Evolutionary conservation across 2,329 filamentous ascomycete species (phyloP).

Genomic region (Colletotrichum theobromicola): DNA sequence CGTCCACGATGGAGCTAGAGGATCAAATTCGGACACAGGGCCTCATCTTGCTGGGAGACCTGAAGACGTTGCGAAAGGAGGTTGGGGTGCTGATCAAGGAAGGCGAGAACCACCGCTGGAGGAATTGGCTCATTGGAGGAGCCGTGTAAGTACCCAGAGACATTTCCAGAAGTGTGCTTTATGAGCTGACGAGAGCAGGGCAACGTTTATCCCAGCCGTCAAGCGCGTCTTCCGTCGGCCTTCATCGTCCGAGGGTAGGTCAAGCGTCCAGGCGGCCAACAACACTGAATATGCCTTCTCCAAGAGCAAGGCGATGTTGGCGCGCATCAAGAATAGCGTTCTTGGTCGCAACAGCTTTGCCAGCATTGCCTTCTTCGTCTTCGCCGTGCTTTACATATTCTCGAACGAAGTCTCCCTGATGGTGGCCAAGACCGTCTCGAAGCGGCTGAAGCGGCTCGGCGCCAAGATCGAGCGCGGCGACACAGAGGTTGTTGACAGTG

Average conservation of each 20-base stretch:
- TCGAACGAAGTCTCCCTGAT: slow-evolving; percentile 62
- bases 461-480: slow-evolving; percentile 53
- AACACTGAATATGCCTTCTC: slow-evolving; percentile 64
- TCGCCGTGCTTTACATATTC: slow-evolving; percentile 63
- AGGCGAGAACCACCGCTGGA: slow-evolving; percentile 56
- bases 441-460: slow-evolving; percentile 53
- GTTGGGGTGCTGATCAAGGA: slow-evolving; percentile 47
- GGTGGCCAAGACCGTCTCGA: slow-evolving; percentile 56
- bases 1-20: slow-evolving; percentile 42
- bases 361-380: slow-evolving; percentile 58
- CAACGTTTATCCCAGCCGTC: slow-evolving; percentile 56
- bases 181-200: slow-evolving; percentile 36
- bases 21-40: slow-evolving; percentile 48
- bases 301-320: slow-evolving; percentile 53
- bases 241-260: slow-evolving; percentile 36
- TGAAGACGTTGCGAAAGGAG: slow-evolving; percentile 48
- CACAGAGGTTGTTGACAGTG: slow-evolving; percentile 49
- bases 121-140: slow-evolving; percentile 57
- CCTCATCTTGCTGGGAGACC: slow-evolving; percentile 45
- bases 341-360: slow-evolving; percentile 51
- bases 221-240: slow-evolving; percentile 56
- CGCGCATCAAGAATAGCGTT: slow-evolving; percentile 52
- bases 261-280: slow-evolving; percentile 40
- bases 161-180: neutral
- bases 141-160: slow-evolving; percentile 46